Evolutionary conservation across 2,329 filamentous ascomycete genomes (phyloP).

Genomic region (Curvularia spicifera): DNA sequence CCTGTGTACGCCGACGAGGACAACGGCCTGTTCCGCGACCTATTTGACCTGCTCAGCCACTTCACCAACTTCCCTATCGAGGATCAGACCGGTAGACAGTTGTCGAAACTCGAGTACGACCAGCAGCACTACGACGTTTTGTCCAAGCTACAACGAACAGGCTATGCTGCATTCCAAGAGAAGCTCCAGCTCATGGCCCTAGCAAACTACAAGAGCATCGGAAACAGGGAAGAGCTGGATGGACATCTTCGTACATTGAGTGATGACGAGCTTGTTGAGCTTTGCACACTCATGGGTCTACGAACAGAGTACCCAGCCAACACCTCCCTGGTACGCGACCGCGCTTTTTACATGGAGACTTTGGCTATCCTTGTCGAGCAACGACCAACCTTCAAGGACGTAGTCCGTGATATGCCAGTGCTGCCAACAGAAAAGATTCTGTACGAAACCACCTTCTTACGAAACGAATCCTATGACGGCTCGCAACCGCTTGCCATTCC

Average conservation of each 20-base stretch:
- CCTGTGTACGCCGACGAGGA: slow-evolving; percentile 76
- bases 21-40: slow-evolving; percentile 79
- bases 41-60: slow-evolving; percentile 80
- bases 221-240: slow-evolving; percentile 78
- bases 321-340: slow-evolving; percentile 67
- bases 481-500: slow-evolving; percentile 87
- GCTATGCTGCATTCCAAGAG: slow-evolving; percentile 81
- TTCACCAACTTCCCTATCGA: slow-evolving; percentile 90
- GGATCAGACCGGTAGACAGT: slow-evolving; percentile 82
- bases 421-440: slow-evolving; percentile 84
- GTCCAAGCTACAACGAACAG: slow-evolving; percentile 76
- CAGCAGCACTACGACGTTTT: slow-evolving; percentile 78
- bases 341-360: slow-evolving; percentile 72
- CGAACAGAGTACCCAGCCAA: slow-evolving; percentile 81
- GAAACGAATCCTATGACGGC: slow-evolving; percentile 87
- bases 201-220: slow-evolving; percentile 89
- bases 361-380: slow-evolving; percentile 78
- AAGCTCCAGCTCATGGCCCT: slow-evolving; percentile 91
- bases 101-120: slow-evolving; percentile 74
- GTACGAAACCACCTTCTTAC: slow-evolving; percentile 78
- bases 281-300: slow-evolving; percentile 76
- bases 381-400: slow-evolving; percentile 81
- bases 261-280: slow-evolving; percentile 73
- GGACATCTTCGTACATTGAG: slow-evolving; percentile 74
- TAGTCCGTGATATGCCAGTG: slow-evolving; percentile 71